Base-by-base conservation (phyloP, 1,284 basidiomycete genomes). In the Paramarasmius palmivorus region DNA sequence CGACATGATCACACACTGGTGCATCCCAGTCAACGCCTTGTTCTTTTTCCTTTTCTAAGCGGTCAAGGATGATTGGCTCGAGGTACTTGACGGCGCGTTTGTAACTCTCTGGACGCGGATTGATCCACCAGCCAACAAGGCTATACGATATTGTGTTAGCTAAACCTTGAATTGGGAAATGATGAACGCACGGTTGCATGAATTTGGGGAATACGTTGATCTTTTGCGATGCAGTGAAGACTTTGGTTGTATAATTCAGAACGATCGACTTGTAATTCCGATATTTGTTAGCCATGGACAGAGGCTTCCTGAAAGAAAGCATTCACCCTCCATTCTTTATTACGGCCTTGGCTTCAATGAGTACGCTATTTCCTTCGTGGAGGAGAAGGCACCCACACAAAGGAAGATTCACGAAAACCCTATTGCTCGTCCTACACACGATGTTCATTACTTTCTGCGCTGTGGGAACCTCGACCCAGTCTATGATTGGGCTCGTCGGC, bases 11-110 rank as follows among this genome's bases (percentile, higher is more conserved):
- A 58, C 69, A 54, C 40, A 72, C 73, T 6, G 72, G 71, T 52
- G 68, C 70, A 3, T 57, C 73, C 70, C 71, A 77, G n/a, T 72
- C 65, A 15, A 61, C 54, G 0, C 76, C 77, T 42, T 69, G 63
- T 42, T 65, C 54, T 6, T 64, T 61, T 53, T 74, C 68, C 46
- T 72, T 67, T 8, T 64, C 60, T 23, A 74, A 57, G 19, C 76
- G 64, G 44, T 77, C 70, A 34, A 66, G 59, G n/a, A 81, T 70
- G 26, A 75, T 57, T 2, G 74, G 74, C 12, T 57, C 60, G 0
- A 79, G 54, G 52, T 68, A 64, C 25, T 61, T 57, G 32, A 67
- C 49, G 8, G 67, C 67, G 20, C 58, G 57, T 52, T 66, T 54
- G 25, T 26, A 17, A 23, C 34, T 25, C 37, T 46, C 4, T 50